Conservation (phyloP, 805 yeast species). For the Candida sanyiensis region DNA sequence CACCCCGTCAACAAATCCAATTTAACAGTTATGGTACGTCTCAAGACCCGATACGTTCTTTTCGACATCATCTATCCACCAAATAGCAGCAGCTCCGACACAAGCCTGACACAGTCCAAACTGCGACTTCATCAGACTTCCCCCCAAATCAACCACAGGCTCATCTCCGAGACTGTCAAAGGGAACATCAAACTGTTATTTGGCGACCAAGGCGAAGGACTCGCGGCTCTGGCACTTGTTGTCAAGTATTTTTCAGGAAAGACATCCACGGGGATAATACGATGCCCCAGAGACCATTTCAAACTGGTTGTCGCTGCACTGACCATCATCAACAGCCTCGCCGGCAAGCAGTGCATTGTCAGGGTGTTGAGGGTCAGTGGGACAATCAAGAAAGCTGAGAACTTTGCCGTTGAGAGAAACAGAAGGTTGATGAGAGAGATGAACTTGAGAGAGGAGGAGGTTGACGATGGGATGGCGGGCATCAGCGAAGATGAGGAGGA, state of each 20-base stretch:
- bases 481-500: conserved; percentile 10
- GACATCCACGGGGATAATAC: conserved; percentile 79
- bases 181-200: conserved; percentile 53
- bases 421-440: conserved; percentile 24
- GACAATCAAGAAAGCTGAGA: conserved; percentile 79
- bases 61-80: conserved; percentile 74
- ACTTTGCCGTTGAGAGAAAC: conserved; percentile 52
- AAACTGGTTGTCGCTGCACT: conserved; percentile 65
- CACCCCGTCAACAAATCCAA: too few species aligned
- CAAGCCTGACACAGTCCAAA: conserved; percentile 36
- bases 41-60: conserved; percentile 77
- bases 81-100: too few species aligned
- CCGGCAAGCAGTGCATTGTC: conserved; percentile 42
- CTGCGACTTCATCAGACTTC: conserved; percentile 47
- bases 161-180: conserved; percentile 49
- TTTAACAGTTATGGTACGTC: conserved; percentile 83
- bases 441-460: conserved; percentile 15
- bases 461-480: conserved; percentile 8
- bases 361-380: conserved; percentile 74
- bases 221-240: conserved; percentile 50
- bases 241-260: conserved; percentile 75
- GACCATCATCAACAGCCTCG: conserved; percentile 46
- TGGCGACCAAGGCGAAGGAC: conserved; percentile 77
- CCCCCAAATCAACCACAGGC: conserved; percentile 39
- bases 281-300: conserved; percentile 64